Conservation (phyloP, 2,329 filamentous ascomycete genomes). For the Neonectria neomacrospora region DNA sequence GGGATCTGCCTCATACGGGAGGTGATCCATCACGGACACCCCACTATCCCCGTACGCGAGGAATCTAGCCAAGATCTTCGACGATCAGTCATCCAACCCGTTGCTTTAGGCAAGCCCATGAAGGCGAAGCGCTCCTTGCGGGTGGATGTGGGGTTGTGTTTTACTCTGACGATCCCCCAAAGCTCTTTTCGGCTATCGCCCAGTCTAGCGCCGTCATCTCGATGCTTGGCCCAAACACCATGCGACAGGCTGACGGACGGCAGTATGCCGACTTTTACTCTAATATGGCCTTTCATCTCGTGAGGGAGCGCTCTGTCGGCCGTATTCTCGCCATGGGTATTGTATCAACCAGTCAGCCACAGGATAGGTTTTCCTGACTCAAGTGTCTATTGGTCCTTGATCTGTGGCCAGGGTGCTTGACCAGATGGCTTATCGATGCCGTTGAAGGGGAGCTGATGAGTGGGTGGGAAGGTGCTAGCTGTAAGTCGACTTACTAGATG, state of each 20-base stretch:
- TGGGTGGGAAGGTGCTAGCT: constrained; percentile 12
- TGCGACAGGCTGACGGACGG: neutral
- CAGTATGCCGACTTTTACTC: constrained; percentile 7
- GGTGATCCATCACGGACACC: constrained; percentile 43
- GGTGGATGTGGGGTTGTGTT: neutral
- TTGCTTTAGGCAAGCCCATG: constrained; percentile 19
- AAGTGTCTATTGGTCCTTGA: constrained; percentile 5
- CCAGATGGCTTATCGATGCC: constrained; percentile 18
- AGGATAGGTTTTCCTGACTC: constrained; percentile 7
- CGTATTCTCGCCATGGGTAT: constrained; percentile 12
- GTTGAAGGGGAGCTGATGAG: constrained; percentile 8
- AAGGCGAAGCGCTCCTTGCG: neutral
- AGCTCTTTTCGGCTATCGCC: constrained; percentile 4
- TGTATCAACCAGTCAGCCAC: constrained; percentile 5
- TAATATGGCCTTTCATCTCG: neutral
- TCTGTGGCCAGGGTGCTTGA: constrained; percentile 3
- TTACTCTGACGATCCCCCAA: neutral
- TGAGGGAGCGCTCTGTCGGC: neutral
- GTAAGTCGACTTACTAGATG: constrained; percentile 6
- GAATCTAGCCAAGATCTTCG: constrained; percentile 20
- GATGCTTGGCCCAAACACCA: constrained; percentile 2
- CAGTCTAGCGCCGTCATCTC: constrained; percentile 8
- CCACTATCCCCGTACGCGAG: constrained; percentile 35
- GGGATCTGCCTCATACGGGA: constrained; percentile 48
- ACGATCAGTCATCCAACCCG: constrained; percentile 15